These are phyloP conservation scores for Kwoniella botswanensis DNA, from an alignment of 768 basidiomycete genomes.

Conservation along the genomic window DNA sequence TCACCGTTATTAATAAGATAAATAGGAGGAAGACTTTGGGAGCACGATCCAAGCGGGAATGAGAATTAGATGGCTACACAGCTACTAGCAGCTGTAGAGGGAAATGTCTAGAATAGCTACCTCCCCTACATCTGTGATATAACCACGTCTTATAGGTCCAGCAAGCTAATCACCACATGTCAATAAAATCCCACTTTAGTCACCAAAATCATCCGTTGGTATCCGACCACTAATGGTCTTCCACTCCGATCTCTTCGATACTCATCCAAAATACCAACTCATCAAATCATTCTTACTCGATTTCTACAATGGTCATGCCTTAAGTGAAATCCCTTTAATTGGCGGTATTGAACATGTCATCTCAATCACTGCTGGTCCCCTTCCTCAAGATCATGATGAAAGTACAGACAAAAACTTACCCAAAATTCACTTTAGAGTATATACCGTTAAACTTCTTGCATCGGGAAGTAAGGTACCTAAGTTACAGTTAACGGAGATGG, in stretches of 20 bases:
- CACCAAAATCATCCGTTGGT: slow-evolving; percentile 84
- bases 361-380: slow-evolving; percentile 54
- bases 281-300: slow-evolving; percentile 88
- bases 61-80: too few relatives aligned
- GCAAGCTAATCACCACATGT: too few relatives aligned
- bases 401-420: slow-evolving; percentile 64
- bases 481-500: slow-evolving; percentile 84
- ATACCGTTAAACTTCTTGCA: slow-evolving; percentile 70
- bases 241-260: slow-evolving; percentile 91
- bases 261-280: slow-evolving; percentile 88
- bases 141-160: too few relatives aligned
- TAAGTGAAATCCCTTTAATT: slow-evolving; percentile 77
- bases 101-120: too few relatives aligned
- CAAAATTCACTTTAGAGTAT: slow-evolving; percentile 84
- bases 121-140: too few relatives aligned
- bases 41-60: too few relatives aligned
- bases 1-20: too few relatives aligned
- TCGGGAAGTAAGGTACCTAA: slow-evolving; percentile 82
- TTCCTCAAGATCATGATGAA: slow-evolving; percentile 54
- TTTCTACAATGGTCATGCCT: slow-evolving; percentile 82
- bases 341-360: slow-evolving; percentile 56
- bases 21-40: too few relatives aligned
- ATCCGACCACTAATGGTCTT: slow-evolving; percentile 94
- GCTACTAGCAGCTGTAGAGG: too few relatives aligned
- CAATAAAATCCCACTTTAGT: slow-evolving; percentile 61